Conservation (phyloP, 345 rosid genomes). For the Eutrema yunnanense region DNA sequence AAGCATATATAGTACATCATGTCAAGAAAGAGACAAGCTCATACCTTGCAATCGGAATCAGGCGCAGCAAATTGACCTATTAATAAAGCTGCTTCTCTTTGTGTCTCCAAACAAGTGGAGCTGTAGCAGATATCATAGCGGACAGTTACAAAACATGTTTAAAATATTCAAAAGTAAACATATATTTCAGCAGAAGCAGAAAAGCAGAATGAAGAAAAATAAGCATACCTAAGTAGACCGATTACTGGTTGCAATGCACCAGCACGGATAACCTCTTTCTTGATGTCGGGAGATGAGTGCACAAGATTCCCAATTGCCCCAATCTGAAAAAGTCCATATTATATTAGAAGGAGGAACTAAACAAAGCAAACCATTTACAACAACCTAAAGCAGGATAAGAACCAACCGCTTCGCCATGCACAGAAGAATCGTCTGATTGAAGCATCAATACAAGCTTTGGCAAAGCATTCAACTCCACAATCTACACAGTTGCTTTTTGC, state of each 20-base stretch:
- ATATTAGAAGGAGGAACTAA: background rate
- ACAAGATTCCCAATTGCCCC: constrained; percentile 75
- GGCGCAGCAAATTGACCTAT: constrained; percentile 80
- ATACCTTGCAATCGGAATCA: constrained; percentile 78
- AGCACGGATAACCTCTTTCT: constrained; percentile 61
- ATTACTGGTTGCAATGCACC: constrained; percentile 88
- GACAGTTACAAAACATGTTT: constrained; percentile 4
- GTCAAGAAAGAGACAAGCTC: background rate
- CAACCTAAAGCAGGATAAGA: background rate
- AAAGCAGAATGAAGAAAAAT: background rate
- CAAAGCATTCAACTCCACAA: constrained; percentile 58
- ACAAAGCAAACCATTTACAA: background rate
- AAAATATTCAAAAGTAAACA: background rate
- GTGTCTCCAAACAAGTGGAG: constrained; percentile 61
- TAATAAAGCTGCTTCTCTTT: constrained; percentile 73
- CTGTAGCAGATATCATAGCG: constrained; percentile 34
- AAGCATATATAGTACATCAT: background rate
- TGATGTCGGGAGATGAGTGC: constrained; percentile 69
- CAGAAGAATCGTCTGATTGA: constrained; percentile 48
- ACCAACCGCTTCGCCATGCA: constrained; percentile 72
- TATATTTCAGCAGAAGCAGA: background rate
- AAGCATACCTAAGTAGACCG: constrained; percentile 52
- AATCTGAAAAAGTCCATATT: constrained; percentile 37
- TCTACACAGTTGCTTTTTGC: constrained; percentile 39
- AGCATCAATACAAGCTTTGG: constrained; percentile 68